A percentile compares a stretch with the other conserved stretches of the same genome.
Evolutionary conservation across 2,329 filamentous ascomycete species (phyloP).

Genomic region (Calonectria honghensis): DNA sequence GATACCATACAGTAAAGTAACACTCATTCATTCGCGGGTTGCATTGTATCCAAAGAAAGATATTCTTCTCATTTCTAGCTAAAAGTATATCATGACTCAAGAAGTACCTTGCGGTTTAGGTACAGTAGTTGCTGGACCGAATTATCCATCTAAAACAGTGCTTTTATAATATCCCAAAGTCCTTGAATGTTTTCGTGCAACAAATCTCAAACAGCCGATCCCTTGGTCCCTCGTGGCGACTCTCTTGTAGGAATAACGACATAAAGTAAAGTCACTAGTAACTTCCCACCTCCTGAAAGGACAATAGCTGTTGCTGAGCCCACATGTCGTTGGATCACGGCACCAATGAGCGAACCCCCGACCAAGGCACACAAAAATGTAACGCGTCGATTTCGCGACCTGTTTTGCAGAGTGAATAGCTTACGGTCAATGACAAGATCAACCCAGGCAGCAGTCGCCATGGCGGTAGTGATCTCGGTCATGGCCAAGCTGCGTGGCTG

Average conservation of each 20-base stretch:
- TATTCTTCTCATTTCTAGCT: not conserved
- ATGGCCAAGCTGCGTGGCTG: slow-evolving; percentile 24
- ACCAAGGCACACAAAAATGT: slow-evolving; percentile 3
- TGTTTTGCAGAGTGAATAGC: not conserved
- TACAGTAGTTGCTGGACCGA: not conserved
- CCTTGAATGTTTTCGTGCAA: not conserved
- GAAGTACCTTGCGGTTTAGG: not conserved
- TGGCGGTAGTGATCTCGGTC: slow-evolving; percentile 19
- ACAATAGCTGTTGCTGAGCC: slow-evolving; percentile 15
- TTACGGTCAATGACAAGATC: slow-evolving; percentile 13
- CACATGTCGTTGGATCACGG: not conserved
- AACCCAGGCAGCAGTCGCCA: slow-evolving; percentile 26
- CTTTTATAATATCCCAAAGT: not conserved
- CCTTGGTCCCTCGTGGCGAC: not conserved
- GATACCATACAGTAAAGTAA: not conserved
- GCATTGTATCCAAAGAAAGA: not conserved
- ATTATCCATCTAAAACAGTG: not conserved
- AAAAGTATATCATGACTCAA: not conserved
- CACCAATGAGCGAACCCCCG: slow-evolving; percentile 6
- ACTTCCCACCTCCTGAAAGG: slow-evolving; percentile 9
- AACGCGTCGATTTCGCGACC: not conserved
- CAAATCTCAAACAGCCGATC: not conserved
- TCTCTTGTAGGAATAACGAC: not conserved
- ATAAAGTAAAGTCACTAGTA: not conserved
- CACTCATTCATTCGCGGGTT: not conserved